These are phyloP conservation scores for Medicago ruthenica DNA, from an alignment of 306 rosid genomes.

Conservation along the genomic window DNA sequence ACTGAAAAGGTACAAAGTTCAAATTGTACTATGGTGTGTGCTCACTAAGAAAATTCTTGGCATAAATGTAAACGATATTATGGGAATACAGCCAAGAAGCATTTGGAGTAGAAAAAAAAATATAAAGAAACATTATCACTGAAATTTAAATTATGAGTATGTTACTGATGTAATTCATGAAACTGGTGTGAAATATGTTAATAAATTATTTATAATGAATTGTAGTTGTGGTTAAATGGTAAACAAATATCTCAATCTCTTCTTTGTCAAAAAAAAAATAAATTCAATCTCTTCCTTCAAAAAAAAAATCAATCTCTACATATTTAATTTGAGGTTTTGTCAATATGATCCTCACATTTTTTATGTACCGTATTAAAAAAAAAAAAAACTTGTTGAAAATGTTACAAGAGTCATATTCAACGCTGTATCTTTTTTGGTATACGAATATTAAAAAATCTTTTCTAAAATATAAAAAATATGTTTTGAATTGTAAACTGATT, in stretches of 20 bases:
- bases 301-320: no score
- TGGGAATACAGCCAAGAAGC: slow-evolving; percentile 18
- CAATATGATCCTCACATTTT: no score
- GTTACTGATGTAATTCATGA: slow-evolving; percentile 19
- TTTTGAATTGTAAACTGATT: no score
- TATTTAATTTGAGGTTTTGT: no score
- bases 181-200: slow-evolving; percentile 25
- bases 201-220: slow-evolving; percentile 15
- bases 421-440: no score
- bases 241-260: neutral
- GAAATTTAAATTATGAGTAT: slow-evolving; percentile 10
- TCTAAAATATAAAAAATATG: no score
- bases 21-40: slow-evolving; percentile 35
- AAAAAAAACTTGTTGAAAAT: no score
- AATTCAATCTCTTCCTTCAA: no score
- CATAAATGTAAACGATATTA: neutral
- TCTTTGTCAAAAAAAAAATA: no score
- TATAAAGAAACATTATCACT: slow-evolving; percentile 19
- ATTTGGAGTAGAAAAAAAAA: neutral
- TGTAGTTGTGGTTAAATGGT: neutral
- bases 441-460: no score
- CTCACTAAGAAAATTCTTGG: slow-evolving; percentile 41
- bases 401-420: no score
- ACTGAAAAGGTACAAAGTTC: slow-evolving; percentile 21
- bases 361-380: no score